Percentiles rank a stretch among this genome's conserved stretches.
Conservation (phyloP, 1,139 yeast genomes). For the Zygoascus sp. region DNA sequence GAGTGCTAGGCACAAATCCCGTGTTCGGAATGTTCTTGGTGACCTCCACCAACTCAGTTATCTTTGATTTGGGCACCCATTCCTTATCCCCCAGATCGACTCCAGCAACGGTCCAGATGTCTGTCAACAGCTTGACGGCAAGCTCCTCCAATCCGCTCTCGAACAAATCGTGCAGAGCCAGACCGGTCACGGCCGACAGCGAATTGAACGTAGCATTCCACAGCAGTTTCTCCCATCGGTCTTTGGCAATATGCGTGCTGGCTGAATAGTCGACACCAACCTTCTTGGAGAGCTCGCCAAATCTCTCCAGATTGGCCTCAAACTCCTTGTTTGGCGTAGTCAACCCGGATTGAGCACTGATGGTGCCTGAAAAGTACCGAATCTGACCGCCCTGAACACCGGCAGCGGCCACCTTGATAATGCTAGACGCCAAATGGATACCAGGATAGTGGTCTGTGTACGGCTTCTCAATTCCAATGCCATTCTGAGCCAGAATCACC, state of each 20-base stretch:
- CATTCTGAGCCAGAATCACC: constrained; percentile 25
- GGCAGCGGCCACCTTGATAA: constrained; percentile 20
- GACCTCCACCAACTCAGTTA: constrained; percentile 15
- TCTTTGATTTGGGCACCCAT: constrained; percentile 16
- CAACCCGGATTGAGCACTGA: constrained; percentile 19
- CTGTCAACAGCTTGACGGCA: constrained; percentile 17
- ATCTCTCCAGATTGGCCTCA: constrained; percentile 11
- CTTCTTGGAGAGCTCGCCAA: constrained; percentile 13
- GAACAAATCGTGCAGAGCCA: constrained; percentile 17
- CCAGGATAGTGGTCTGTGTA: constrained; percentile 20
- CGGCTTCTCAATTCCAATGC: constrained; percentile 26
- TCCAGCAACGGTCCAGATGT: constrained; percentile 23
- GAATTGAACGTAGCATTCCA: constrained; percentile 28
- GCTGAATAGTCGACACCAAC: constrained; percentile 16
- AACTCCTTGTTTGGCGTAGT: constrained; percentile 12
- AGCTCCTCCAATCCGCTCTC: constrained; percentile 16
- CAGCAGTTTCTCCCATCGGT: constrained; percentile 25
- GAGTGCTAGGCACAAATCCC: constrained; percentile 25
- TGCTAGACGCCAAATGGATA: constrained; percentile 23
- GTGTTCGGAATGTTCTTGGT: constrained; percentile 15
- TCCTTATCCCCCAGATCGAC: constrained; percentile 19
- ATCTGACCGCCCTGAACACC: constrained; percentile 16
- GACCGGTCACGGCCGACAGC: constrained; percentile 20
- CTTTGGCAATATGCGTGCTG: constrained; percentile 15
- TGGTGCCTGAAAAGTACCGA: constrained; percentile 12